These are phyloP conservation scores for Gracilaria gracilis DNA, from an alignment of 23 red algal species.

Conservation along the genomic window DNA sequence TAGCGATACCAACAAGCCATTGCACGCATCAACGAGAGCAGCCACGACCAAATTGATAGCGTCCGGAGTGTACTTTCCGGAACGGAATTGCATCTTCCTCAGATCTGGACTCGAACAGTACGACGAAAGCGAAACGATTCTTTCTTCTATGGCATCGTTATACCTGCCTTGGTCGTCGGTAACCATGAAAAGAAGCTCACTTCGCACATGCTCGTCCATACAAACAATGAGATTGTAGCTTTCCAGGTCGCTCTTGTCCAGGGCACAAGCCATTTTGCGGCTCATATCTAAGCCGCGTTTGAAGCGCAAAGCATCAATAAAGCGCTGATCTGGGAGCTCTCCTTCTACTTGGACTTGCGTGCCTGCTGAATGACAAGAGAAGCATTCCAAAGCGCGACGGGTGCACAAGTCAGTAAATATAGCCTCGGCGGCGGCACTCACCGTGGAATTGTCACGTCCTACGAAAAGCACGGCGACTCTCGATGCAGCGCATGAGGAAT, in stretches of 20 bases:
- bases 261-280: constrained; percentile 44
- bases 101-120: constrained; percentile 36
- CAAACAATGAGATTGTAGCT: constrained; percentile 67
- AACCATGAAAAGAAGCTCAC: constrained; percentile 52
- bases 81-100: constrained; percentile 47
- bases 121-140: constrained; percentile 38
- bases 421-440: constrained; percentile 46
- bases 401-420: constrained; percentile 57
- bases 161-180: constrained; percentile 48
- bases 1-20: constrained; percentile 45
- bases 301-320: constrained; percentile 51
- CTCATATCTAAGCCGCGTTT: constrained; percentile 59
- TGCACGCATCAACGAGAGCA: constrained; percentile 61
- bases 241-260: constrained; percentile 47
- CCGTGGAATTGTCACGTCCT: constrained; percentile 37
- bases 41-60: constrained; percentile 44
- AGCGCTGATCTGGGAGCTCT: constrained; percentile 10
- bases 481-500: constrained; percentile 37
- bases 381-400: constrained; percentile 48
- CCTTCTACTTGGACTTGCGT: constrained; percentile 40
- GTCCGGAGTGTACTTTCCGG: constrained; percentile 39
- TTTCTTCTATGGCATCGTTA: constrained; percentile 47
- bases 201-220: constrained; percentile 44
- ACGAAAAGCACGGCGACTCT: constrained; percentile 60
- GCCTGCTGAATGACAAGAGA: constrained; percentile 52